Evolutionary conservation across 75 land plant genomes (phyloP).

Genomic region (Pinus albicaulis): DNA sequence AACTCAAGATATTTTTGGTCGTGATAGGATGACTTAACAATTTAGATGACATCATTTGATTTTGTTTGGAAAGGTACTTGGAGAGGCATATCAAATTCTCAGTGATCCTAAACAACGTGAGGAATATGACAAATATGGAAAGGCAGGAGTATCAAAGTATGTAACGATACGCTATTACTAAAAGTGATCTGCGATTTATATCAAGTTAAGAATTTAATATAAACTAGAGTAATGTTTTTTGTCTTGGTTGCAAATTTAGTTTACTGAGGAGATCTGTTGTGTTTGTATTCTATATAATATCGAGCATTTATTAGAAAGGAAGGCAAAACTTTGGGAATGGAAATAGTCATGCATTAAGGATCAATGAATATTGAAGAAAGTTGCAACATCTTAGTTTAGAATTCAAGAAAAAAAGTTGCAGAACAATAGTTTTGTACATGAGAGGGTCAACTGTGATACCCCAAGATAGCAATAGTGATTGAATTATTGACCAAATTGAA

Average conservation of each 20-base stretch:
- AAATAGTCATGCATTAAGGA: neutral
- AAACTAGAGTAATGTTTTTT: neutral
- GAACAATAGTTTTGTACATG: neutral
- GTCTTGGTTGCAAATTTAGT: too few species aligned
- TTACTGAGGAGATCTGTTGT: too few species aligned
- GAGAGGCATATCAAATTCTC: conserved; percentile 83
- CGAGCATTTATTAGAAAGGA: neutral
- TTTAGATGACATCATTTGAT: neutral
- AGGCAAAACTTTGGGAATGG: neutral
- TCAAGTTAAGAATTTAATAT: neutral
- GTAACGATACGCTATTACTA: conserved; percentile 10
- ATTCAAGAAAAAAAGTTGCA: neutral
- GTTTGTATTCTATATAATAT: neutral
- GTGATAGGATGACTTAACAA: too few species aligned
- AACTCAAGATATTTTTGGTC: conserved; percentile 1
- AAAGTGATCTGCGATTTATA: neutral
- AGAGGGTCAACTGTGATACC: neutral
- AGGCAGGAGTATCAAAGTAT: conserved; percentile 55
- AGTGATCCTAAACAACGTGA: conserved; percentile 78
- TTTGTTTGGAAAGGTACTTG: conserved; percentile 45
- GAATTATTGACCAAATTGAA: neutral
- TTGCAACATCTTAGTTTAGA: neutral
- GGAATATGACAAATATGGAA: conserved; percentile 77
- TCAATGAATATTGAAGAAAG: neutral
- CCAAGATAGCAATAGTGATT: neutral